Base-by-base conservation (phyloP, 2,329 filamentous ascomycete genomes). In the Neurospora sp. region DNA sequence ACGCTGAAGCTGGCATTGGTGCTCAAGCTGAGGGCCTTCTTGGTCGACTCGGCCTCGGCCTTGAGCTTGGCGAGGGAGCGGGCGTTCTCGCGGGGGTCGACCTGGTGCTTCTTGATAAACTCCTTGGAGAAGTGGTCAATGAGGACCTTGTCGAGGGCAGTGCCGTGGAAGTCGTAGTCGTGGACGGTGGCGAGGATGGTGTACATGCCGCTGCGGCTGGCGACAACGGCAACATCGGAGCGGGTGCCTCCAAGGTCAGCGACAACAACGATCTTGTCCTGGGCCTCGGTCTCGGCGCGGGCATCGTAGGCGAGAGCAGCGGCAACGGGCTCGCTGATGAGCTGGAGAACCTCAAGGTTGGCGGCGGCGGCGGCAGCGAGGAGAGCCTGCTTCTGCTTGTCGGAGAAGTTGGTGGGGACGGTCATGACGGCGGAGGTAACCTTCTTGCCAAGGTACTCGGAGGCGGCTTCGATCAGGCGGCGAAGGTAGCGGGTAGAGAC, bases 91-190 rank as follows among this genome's bases (percentile, higher is more conserved):
- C 94, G 88, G 28, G 96, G 96, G 81, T 98, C 96, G 70, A 88
- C 88, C 42, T 81, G 82, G 87, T 98, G 89, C 87, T 97, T 97
- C 88, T 99, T 98, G 78, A 96, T 87, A 83, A 99, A 99, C 82
- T 99, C 96, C 86, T 99, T 99, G 76, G 95, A 92, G 76, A 98
- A 97, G 85, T 97, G 91, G 80, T 99, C 95, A 79, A 97, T 92
- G 71, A 99, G 86, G 67, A 95, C 91, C 80, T 96, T 88, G 84
- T 99, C 96, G 70, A 99, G 86, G 74, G 93, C 90, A 42, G 89
- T 86, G 78, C 96, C 96, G 70, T 92, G 90, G 75, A 95, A 92
- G 78, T 98, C 94, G 82, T 97, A 97, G 84, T 99, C 96, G 84
- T 98, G 96, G 38, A 91, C 89, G 13, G 95, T 97, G 23, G 96